Conservation (phyloP, 129 eudicot species). For the Gnaphalium uliginosum region DNA sequence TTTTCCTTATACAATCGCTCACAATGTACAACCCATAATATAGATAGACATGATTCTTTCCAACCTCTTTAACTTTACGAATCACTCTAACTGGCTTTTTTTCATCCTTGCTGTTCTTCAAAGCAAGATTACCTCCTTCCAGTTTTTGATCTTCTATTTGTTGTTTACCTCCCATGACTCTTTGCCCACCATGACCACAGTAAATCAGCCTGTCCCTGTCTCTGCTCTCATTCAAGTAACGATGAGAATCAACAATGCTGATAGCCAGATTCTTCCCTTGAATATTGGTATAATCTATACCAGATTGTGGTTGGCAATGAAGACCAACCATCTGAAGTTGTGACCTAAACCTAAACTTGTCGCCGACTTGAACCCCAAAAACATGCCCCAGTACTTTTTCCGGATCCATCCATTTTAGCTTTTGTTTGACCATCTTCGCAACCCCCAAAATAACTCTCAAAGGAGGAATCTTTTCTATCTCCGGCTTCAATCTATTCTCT, state of each 20-base stretch:
- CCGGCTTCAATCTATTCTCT: constrained; percentile 3
- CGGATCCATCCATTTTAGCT: constrained; percentile 28
- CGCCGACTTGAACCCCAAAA: constrained; percentile 58
- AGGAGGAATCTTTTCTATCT: constrained; percentile 1
- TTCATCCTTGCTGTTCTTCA: constrained; percentile 42
- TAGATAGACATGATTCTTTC: neutral
- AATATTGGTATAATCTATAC: constrained; percentile 48
- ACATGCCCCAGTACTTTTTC: constrained; percentile 41
- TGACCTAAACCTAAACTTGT: constrained; percentile 41
- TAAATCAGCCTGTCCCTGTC: constrained; percentile 37
- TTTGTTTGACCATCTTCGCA: constrained; percentile 25
- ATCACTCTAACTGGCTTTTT: constrained; percentile 37
- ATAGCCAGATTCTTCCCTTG: constrained; percentile 47
- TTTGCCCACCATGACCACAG: constrained; percentile 62
- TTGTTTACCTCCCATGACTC: neutral
- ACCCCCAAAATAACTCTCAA: constrained; percentile 24
- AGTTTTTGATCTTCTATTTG: constrained; percentile 43
- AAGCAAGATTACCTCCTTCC: constrained; percentile 41
- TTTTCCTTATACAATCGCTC: constrained; percentile 20
- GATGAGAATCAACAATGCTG: constrained; percentile 60
- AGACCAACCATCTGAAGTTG: constrained; percentile 54
- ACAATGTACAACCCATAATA: constrained; percentile 43
- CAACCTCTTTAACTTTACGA: constrained; percentile 4
- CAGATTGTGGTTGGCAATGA: constrained; percentile 40
- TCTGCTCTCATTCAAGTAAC: constrained; percentile 40